A percentile compares a stretch with the other conserved stretches of the same genome.
Conservation (phyloP, 75 land plant species). For the Selaginella moellendorffii region DNA sequence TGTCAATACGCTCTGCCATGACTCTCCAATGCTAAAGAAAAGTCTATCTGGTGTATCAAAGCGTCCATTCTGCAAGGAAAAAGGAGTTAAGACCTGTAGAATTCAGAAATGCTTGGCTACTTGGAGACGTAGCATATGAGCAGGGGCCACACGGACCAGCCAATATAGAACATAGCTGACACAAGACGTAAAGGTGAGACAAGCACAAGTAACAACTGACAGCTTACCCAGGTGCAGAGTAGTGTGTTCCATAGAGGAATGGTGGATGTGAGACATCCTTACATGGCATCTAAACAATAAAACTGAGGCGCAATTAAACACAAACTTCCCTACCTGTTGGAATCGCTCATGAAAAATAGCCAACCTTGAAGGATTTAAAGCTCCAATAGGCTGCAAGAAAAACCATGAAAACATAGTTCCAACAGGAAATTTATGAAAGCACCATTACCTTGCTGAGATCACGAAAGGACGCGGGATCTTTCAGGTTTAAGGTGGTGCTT, state of each 20-base stretch:
- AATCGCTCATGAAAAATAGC: conserved; percentile 30
- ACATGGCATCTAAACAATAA: conserved; percentile 18
- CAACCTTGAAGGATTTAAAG: conserved; percentile 32
- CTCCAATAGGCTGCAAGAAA: conserved; percentile 33
- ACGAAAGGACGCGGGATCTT: conserved; percentile 23
- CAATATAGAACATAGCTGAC: conserved; percentile 39
- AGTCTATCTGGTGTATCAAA: conserved; percentile 42
- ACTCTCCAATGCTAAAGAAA: conserved; percentile 29
- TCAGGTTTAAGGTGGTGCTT: conserved; percentile 17
- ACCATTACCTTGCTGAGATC: conserved; percentile 33
- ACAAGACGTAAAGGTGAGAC: background rate
- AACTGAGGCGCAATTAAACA: background rate
- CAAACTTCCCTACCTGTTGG: conserved; percentile 14
- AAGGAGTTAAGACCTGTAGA: too few relatives aligned
- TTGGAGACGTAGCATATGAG: conserved; percentile 44
- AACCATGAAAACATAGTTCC: background rate
- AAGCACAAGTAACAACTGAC: background rate
- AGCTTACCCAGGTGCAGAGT: conserved; percentile 41
- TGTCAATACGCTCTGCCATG: conserved; percentile 34
- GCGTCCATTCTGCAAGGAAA: conserved; percentile 30
- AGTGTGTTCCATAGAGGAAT: conserved; percentile 41
- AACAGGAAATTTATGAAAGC: background rate
- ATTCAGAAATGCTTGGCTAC: too few relatives aligned
- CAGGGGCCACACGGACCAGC: conserved; percentile 43
- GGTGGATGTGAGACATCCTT: conserved; percentile 22